Conservation (phyloP, 225 moss, liverwort and hornwort genomes). For the Anthoceros angustus region DNA sequence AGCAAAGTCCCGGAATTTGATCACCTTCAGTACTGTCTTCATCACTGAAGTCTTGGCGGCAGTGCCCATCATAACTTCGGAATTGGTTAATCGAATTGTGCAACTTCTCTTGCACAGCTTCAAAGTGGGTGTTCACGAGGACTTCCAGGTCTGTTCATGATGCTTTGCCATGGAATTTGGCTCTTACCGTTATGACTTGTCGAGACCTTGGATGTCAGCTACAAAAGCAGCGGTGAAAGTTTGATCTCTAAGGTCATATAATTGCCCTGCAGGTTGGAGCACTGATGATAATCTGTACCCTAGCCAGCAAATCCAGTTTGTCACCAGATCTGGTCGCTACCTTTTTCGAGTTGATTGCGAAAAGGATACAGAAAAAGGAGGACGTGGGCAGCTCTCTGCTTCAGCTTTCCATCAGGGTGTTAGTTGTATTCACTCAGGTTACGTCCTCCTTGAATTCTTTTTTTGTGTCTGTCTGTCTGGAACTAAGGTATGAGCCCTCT, state of each 20-base stretch:
- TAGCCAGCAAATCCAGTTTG: slow-evolving; percentile 73
- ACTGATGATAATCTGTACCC: slow-evolving; percentile 71
- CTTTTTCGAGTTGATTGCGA: slow-evolving; percentile 40
- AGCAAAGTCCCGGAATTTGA: slow-evolving; percentile 49
- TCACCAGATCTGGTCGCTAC: slow-evolving; percentile 39
- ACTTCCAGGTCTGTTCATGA: slow-evolving; percentile 45
- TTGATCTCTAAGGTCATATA: too few relatives aligned
- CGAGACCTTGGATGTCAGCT: too few relatives aligned
- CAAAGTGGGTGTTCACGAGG: slow-evolving; percentile 54
- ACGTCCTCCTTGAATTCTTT: neutral
- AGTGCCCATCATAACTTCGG: slow-evolving; percentile 53
- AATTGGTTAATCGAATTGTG: slow-evolving; percentile 56
- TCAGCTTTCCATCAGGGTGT: slow-evolving; percentile 64
- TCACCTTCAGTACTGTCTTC: slow-evolving; percentile 53
- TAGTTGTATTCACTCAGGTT: slow-evolving; percentile 91
- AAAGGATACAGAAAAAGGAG: slow-evolving; percentile 37
- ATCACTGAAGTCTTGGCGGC: slow-evolving; percentile 71
- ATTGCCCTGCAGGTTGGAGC: slow-evolving; percentile 48
- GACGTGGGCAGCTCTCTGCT: slow-evolving; percentile 37
- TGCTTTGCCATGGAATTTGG: neutral
- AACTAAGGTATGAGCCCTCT: neutral
- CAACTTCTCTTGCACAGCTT: slow-evolving; percentile 63
- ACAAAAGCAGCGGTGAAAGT: too few relatives aligned
- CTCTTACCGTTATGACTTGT: too few relatives aligned
- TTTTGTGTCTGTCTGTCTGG: neutral